Evolutionary conservation across 495 filamentous ascomycete species (phyloP).

Genomic region (Penicillium mononematosum): DNA sequence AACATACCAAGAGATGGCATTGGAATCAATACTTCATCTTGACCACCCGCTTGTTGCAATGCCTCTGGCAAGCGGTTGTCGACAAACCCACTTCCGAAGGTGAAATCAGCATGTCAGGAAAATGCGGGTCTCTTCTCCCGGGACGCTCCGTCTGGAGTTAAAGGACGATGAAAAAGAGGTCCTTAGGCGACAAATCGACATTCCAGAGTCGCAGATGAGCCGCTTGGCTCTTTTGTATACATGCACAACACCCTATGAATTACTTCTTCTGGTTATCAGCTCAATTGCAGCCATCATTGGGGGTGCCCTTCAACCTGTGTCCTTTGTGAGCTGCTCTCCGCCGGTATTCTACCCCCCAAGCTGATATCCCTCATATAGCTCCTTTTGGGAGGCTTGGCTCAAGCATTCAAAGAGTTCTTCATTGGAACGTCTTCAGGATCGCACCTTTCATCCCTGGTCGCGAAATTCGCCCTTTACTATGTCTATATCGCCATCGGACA

Average conservation of each 20-base stretch:
- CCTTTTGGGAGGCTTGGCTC: not conserved
- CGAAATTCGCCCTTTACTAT: not conserved
- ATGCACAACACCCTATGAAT: not conserved
- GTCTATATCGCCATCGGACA: not conserved
- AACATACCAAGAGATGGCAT: too few relatives aligned
- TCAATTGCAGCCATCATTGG: conserved; percentile 1
- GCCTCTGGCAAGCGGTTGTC: not conserved
- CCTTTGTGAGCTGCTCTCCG: conserved; percentile 1
- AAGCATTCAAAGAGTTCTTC: not conserved
- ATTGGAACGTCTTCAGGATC: not conserved
- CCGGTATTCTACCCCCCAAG: not conserved
- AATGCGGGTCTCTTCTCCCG: not conserved
- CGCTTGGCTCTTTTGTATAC: not conserved
- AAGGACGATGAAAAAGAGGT: not conserved
- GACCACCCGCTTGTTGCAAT: too few relatives aligned
- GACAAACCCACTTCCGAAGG: not conserved
- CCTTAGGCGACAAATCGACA: not conserved
- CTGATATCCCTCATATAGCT: not conserved
- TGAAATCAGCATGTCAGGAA: not conserved
- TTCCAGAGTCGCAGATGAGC: not conserved
- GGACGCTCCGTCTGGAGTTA: not conserved
- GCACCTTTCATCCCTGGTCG: not conserved
- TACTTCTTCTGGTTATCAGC: not conserved
- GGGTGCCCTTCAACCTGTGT: not conserved
- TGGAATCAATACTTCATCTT: too few relatives aligned